phyloP scores from a whole-genome alignment of 139 green algal species.

The Chlamydomonas sphaeroides region DNA sequence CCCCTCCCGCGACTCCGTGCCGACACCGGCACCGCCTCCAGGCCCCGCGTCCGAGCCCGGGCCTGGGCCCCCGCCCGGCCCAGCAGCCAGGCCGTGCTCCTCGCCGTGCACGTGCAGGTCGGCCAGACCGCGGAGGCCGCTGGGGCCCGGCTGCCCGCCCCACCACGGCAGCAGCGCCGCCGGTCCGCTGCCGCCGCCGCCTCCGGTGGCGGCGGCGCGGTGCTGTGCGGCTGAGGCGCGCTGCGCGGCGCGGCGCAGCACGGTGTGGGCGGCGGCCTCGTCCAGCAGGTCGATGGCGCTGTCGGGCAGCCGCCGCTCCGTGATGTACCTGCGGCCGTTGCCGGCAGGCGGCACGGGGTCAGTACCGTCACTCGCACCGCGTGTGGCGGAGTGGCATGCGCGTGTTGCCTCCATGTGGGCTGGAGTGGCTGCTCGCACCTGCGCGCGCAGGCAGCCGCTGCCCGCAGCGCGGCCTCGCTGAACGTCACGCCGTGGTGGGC shows the following conservation, averaged over 20 bases:
- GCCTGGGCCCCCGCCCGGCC: not conserved
- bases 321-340: constrained; percentile 76
- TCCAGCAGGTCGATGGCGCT: constrained; percentile 89
- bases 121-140: not conserved
- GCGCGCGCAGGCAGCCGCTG: constrained; percentile 68
- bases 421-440: no score
- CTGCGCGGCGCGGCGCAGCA: constrained; percentile 9
- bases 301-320: constrained; percentile 75
- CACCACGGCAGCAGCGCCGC: no score
- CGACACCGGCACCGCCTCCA: no score
- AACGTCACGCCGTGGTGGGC: constrained; percentile 82
- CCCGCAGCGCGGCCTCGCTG: constrained; percentile 69
- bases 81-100: not conserved
- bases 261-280: constrained; percentile 73
- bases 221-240: no score
- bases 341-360: no score
- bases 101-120: constrained; percentile 28
- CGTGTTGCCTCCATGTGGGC: no score
- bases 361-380: no score
- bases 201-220: not conserved
- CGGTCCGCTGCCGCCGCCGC: not conserved
- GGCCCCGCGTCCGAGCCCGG: no score
- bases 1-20: no score
- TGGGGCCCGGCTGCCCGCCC: not conserved
- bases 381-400: no score